Percentiles rank a stretch among this genome's conserved stretches.
Evolutionary conservation across 331 rosid species (phyloP).

Genomic region (Malus hybrid): DNA sequence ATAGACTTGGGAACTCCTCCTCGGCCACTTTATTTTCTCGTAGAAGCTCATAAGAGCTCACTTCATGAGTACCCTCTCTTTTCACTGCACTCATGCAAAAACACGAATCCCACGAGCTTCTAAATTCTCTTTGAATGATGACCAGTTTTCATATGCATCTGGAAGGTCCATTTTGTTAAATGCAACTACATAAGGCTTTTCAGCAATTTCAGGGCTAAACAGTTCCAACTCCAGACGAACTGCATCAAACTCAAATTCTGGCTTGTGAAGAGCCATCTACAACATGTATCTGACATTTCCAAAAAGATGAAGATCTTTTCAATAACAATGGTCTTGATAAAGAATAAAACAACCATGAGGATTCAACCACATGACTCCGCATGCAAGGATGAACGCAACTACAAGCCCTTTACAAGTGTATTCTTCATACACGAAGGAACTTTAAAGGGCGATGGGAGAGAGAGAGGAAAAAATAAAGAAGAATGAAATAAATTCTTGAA

Average conservation of each 20-base stretch:
- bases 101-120: slow-evolving; percentile 61
- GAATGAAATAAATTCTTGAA: no score
- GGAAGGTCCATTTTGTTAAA: slow-evolving; percentile 96
- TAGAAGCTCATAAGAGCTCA: slow-evolving; percentile 51
- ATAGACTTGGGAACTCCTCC: slow-evolving; percentile 51
- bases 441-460: no score
- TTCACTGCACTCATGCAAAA: slow-evolving; percentile 82
- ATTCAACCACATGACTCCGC: no score
- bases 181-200: slow-evolving; percentile 80
- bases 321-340: not conserved
- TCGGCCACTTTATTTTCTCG: not conserved
- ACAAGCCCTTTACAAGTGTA: no score
- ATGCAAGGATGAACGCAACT: no score
- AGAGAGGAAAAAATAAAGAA: no score
- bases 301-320: slow-evolving; percentile 10
- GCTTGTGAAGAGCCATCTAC: slow-evolving; percentile 85
- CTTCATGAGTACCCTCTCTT: slow-evolving; percentile 72
- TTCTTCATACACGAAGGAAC: no score
- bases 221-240: slow-evolving; percentile 85
- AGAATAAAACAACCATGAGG: slow-evolving; percentile 6
- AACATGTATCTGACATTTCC: slow-evolving; percentile 61
- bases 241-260: slow-evolving; percentile 89
- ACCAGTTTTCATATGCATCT: slow-evolving; percentile 84
- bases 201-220: slow-evolving; percentile 85
- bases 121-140: slow-evolving; percentile 58